Conservation (phyloP, 805 yeast species). For the Teunomyces tritomae region DNA sequence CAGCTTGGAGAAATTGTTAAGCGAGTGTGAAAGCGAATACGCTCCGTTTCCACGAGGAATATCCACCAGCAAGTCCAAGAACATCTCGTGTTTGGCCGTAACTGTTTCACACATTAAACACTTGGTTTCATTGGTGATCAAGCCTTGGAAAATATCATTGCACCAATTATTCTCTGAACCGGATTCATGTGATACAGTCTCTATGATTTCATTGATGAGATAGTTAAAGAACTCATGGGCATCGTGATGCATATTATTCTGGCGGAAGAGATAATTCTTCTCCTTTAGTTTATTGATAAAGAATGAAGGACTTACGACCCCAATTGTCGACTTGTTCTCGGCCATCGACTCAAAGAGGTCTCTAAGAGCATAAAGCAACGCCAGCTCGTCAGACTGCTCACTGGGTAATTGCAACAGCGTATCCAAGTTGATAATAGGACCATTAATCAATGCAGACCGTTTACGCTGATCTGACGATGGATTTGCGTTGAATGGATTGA, state of each 20-base stretch:
- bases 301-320: conserved; percentile 80
- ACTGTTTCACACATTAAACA: conserved; percentile 86
- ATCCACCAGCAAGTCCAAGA: conserved; percentile 84
- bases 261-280: conserved; percentile 81
- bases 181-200: conserved; percentile 48
- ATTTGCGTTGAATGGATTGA: conserved; percentile 38
- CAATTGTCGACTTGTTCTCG: conserved; percentile 65
- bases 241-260: conserved; percentile 91
- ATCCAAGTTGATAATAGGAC: conserved; percentile 84
- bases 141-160: conserved; percentile 77
- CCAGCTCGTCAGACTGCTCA: conserved; percentile 28
- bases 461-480: conserved; percentile 70
- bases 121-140: conserved; percentile 79
- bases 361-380: conserved; percentile 58
- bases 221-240: conserved; percentile 96
- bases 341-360: conserved; percentile 83
- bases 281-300: conserved; percentile 73
- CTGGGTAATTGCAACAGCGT: conserved; percentile 49
- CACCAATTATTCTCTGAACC: conserved; percentile 47
- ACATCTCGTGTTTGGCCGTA: conserved; percentile 79
- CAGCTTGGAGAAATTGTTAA: conserved; percentile 77
- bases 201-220: conserved; percentile 64
- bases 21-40: conserved; percentile 70
- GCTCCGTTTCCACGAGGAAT: conserved; percentile 58
- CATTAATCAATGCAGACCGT: conserved; percentile 69